phyloP scores from a whole-genome alignment of 306 rosid genomes.

The Medicago lupulina region DNA sequence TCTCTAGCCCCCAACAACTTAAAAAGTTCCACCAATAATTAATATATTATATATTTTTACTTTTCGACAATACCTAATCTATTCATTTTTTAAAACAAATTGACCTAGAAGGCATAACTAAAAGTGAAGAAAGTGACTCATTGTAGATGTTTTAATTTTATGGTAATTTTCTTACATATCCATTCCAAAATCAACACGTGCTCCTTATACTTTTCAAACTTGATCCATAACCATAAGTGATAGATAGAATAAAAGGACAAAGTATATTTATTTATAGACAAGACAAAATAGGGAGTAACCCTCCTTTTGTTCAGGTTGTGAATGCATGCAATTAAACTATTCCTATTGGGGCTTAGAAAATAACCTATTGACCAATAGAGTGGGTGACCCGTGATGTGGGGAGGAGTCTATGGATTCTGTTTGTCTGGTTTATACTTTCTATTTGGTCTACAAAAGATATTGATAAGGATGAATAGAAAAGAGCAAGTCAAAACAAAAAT shows the following conservation, averaged over 20 bases:
- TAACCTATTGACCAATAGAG: slow-evolving; percentile 36
- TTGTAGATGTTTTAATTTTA: no score
- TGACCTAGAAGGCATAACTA: no score
- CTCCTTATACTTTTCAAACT: slow-evolving; percentile 28
- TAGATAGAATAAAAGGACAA: background rate
- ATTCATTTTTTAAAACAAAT: no score
- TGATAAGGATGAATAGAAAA: slow-evolving; percentile 8
- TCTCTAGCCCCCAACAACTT: no score
- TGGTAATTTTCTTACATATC: background rate
- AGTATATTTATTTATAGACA: background rate
- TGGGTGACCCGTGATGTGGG: slow-evolving; percentile 13
- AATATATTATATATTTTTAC: no score
- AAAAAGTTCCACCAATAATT: no score
- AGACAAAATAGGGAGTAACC: slow-evolving; percentile 17
- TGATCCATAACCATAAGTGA: background rate
- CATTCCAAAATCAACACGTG: slow-evolving; percentile 17
- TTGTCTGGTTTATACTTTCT: background rate
- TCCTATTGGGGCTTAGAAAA: slow-evolving; percentile 39
- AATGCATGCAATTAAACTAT: slow-evolving; percentile 27
- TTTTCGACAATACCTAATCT: no score
- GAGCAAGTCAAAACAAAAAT: background rate
- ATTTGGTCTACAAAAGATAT: background rate
- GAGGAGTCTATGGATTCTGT: slow-evolving; percentile 25
- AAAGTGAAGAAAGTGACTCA: no score
- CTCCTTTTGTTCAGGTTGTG: background rate